Conservation (phyloP, 2,329 filamentous ascomycete genomes). For the Xylaria sp. region DNA sequence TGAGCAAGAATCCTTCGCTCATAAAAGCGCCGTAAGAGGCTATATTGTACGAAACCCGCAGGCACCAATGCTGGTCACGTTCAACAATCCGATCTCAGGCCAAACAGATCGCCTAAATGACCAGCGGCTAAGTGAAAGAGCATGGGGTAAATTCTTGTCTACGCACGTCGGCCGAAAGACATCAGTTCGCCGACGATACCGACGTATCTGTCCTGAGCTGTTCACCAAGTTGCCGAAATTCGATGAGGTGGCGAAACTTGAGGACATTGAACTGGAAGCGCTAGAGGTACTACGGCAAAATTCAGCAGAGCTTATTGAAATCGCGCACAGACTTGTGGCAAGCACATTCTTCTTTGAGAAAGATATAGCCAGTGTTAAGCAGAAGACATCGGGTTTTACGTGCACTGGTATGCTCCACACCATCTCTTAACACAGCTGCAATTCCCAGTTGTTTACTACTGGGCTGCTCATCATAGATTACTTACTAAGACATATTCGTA, state of each 20-base stretch:
- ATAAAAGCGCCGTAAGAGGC: slow-evolving; percentile 39
- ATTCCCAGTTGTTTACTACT: not conserved
- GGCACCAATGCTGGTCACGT: slow-evolving; percentile 47
- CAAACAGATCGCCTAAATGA: slow-evolving; percentile 46
- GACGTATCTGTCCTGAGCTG: slow-evolving; percentile 49
- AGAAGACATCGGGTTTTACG: slow-evolving; percentile 44
- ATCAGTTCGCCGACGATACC: slow-evolving; percentile 41
- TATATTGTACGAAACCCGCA: slow-evolving; percentile 49
- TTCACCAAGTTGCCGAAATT: slow-evolving; percentile 47
- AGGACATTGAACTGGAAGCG: slow-evolving; percentile 44
- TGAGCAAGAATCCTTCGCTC: slow-evolving; percentile 10
- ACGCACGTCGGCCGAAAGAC: slow-evolving; percentile 36
- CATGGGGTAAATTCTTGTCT: slow-evolving; percentile 46
- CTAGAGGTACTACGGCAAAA: slow-evolving; percentile 44
- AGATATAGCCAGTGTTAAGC: slow-evolving; percentile 46
- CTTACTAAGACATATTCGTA: slow-evolving; percentile 20
- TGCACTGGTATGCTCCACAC: slow-evolving; percentile 46
- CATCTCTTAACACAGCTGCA: not conserved
- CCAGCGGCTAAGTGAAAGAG: slow-evolving; percentile 42
- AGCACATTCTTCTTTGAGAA: slow-evolving; percentile 52
- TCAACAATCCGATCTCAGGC: slow-evolving; percentile 47
- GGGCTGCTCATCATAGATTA: not conserved
- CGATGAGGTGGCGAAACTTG: slow-evolving; percentile 47
- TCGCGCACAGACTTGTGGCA: slow-evolving; percentile 48
- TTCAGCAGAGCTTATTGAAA: slow-evolving; percentile 44